Evolutionary conservation across 148 eudicot species (phyloP), one percentile per base, ranked within the genome.

Genomic region (Rhododendron williamsianum): DNA sequence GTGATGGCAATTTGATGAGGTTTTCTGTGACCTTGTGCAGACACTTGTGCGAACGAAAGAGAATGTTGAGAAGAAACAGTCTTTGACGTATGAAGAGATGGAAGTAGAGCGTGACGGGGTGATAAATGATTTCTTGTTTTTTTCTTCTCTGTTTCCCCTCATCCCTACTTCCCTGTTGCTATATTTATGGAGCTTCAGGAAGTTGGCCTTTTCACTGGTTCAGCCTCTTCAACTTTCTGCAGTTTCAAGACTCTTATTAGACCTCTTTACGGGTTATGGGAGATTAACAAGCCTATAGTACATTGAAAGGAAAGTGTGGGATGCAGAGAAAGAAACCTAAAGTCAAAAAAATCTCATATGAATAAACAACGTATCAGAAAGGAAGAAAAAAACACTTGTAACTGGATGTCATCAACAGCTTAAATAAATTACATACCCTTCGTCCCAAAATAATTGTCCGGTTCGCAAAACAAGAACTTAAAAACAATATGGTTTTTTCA

Each of bases 51-150:
- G 95, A 38, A 97, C 98, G 48, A 95, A 92, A 88, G 99, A 97
- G 89, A 97, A 95, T 83, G 86, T 90, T 82, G 98, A 85, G 92
- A 97, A 95, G 93, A 97, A 97, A 86, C 98, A 97, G 86, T 98
- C 96, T 84, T 88, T 95, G 92, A 93, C 95, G 10, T 90, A 85
- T 19, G 94, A 92, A 43, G 99, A 97, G 89, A 89, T 93, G 88
- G 91, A 86, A 84, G 85, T 89, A 36, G 98, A 94, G 87, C 93
- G 90, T 43, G 94, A 92, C 79, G 98, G 95, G 93, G 98, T 95
- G 71, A 82, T 23, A 67, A 54, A 7, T 51, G 38, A 48, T 76
- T 73, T 41, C 21, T 54, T 54, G 58, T 19, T 18, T 81, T 83
- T 43, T 51, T n/a, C 2, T 82, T 54, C 21, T 69, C 15, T 82